A percentile compares a stretch with the other conserved stretches of the same genome.
phyloP scores from a whole-genome alignment of 257 asterid genomes.

The Solanum gracilifrons region DNA sequence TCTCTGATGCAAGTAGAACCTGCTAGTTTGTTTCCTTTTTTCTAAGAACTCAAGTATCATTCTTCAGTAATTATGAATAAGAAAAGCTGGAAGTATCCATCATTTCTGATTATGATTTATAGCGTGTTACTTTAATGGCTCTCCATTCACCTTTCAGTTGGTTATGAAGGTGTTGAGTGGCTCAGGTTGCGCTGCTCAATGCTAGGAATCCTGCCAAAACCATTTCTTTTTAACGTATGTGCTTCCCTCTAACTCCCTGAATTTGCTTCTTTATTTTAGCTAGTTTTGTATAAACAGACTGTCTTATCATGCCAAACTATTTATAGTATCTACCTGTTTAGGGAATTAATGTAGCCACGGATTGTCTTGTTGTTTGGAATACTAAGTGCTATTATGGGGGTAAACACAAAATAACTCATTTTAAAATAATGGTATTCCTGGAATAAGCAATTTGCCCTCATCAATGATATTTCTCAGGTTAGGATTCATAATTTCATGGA shows the following conservation, averaged over 20 bases:
- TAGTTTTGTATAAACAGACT: background rate
- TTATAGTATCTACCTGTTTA: background rate
- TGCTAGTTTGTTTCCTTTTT: background rate
- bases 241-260: background rate
- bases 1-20: background rate
- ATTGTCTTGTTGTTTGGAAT: background rate
- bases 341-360: background rate
- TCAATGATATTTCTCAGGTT: constrained; percentile 32
- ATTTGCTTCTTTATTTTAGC: background rate
- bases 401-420: background rate
- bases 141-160: background rate
- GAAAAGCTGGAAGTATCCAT: background rate
- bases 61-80: background rate
- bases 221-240: background rate
- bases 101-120: background rate
- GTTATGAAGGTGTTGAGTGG: background rate
- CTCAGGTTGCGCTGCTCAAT: background rate
- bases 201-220: background rate
- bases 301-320: background rate
- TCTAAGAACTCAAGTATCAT: background rate
- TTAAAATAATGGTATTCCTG: background rate
- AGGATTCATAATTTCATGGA: constrained; percentile 80
- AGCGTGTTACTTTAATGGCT: background rate
- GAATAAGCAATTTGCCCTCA: background rate
- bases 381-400: background rate